Conservation (phyloP, 108 stramenopile genomes). For the Nitzschia putrida region DNA sequence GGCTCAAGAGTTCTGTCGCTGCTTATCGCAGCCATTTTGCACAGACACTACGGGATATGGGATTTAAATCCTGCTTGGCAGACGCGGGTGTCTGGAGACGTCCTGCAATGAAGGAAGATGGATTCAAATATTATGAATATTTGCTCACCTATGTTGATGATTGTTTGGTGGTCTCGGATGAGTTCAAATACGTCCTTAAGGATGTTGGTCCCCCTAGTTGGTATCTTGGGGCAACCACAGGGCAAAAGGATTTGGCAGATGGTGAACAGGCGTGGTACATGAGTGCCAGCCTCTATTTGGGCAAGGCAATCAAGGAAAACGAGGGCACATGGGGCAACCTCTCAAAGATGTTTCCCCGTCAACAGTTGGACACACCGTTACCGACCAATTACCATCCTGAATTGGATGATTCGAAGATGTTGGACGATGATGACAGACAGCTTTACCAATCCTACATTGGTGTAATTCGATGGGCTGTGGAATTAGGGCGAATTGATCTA, state of each 20-base stretch:
- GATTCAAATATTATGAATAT: too few relatives aligned
- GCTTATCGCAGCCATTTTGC: slow-evolving; percentile 42
- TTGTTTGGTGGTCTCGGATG: too few relatives aligned
- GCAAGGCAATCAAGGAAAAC: slow-evolving; percentile 10
- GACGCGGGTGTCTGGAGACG: too few relatives aligned
- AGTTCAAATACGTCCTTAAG: too few relatives aligned
- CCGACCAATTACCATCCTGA: slow-evolving; percentile 20
- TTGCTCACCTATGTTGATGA: too few relatives aligned
- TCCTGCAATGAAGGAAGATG: too few relatives aligned
- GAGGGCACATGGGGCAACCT: slow-evolving; percentile 29
- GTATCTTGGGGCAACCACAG: slow-evolving; percentile 46
- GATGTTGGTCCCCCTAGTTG: slow-evolving; percentile 37
- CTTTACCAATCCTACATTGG: slow-evolving; percentile 40
- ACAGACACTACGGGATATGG: slow-evolving; percentile 27
- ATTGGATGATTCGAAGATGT: slow-evolving; percentile 8
- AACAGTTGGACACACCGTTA: slow-evolving; percentile 22
- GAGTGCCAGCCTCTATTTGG: slow-evolving; percentile 15
- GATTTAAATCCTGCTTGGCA: too few relatives aligned
- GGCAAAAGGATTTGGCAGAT: slow-evolving; percentile 35
- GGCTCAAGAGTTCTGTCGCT: slow-evolving; percentile 41
- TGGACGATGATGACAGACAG: slow-evolving; percentile 15
- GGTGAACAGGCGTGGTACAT: slow-evolving; percentile 45
- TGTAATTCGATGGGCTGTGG: slow-evolving; percentile 51
- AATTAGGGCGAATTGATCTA: slow-evolving; percentile 52
- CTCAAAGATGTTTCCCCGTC: slow-evolving; percentile 29